phyloP scores from a whole-genome alignment of 2,329 filamentous ascomycete genomes.

The Fusarium sp. region DNA sequence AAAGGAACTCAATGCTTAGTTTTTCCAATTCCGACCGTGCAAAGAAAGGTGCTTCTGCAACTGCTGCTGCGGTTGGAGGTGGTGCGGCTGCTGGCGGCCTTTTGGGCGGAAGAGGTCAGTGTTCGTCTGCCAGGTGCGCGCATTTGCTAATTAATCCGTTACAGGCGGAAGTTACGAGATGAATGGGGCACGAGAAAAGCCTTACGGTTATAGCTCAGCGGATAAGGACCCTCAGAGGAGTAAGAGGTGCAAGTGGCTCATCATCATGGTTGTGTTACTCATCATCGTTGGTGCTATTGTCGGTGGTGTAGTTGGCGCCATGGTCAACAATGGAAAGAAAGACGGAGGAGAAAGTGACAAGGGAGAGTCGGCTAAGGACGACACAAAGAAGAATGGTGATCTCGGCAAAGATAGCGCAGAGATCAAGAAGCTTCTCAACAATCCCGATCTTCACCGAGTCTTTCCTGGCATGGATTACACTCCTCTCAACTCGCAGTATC shows the following conservation, averaged over 20 bases:
- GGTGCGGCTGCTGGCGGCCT: slow-evolving; percentile 57
- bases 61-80: slow-evolving; percentile 60
- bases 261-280: slow-evolving; percentile 73
- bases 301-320: slow-evolving; percentile 79
- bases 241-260: slow-evolving; percentile 77
- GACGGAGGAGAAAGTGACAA: slow-evolving; percentile 39
- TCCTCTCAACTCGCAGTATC: slow-evolving; percentile 90
- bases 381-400: slow-evolving; percentile 74
- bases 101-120: slow-evolving; percentile 49
- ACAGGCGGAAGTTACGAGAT: slow-evolving; percentile 51
- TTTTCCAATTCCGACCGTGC: slow-evolving; percentile 60
- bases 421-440: slow-evolving; percentile 85
- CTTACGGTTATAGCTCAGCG: slow-evolving; percentile 71
- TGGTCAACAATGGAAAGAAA: slow-evolving; percentile 63
- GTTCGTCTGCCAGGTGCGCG: neutral
- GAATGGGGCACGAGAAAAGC: slow-evolving; percentile 67
- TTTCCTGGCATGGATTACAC: slow-evolving; percentile 98
- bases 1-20: slow-evolving; percentile 71
- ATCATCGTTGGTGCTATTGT: slow-evolving; percentile 78
- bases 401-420: slow-evolving; percentile 79
- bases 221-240: slow-evolving; percentile 68
- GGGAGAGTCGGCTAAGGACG: slow-evolving; percentile 68
- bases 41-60: slow-evolving; percentile 41
- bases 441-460: slow-evolving; percentile 86
- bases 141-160: slow-evolving; percentile 17